Base-by-base conservation (phyloP, 805 yeast species). In the Tetrapisispora namnaoensis region DNA sequence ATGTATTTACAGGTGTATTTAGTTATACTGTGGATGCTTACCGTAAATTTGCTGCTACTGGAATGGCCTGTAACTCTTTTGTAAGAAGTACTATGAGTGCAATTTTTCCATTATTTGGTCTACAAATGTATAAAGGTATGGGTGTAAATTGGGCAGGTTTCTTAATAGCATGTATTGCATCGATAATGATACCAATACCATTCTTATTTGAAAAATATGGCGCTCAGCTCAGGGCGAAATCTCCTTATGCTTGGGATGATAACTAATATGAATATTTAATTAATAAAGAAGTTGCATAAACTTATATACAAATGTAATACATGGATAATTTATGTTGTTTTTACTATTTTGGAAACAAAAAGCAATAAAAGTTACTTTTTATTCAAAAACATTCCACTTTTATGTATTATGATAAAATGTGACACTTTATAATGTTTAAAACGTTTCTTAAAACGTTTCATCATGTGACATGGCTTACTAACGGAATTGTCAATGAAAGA, bases 1-100 rank as follows among this genome's bases (percentile, higher is more conserved):
- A 80, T 59, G 73, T 82, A 11, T 85, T 85, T 69, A 80, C 49
- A 10, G 76, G 87, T 5, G 75, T 81, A 37, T 72, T 85, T 53
- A 72, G 79, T 8, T 85, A 84, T 63, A 80, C 84, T 48, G 73
- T 81, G 21, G 77, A 81, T 73, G 73, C 83, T 0, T 85, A 80
- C 62, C 69, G 76, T 55, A 65, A 70, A 17, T 75, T 69, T 53
- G 73, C 79, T 1, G 81, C 82, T 0, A 73, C 79, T 14, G 78
- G 72, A 0, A 65, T 75, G 67, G 77, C 77, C 14, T 72, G 74
- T 35, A 77, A 76, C 36, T 68, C 82, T 1, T 70, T 78, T 49
- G 68, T 78, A 18, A 70, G 84, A 59, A 72, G 78, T 44, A 59
- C 70, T 1, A 71, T 78, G 75, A 76, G 78, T 45, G 84, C 80